These are phyloP conservation scores for Chloris gayana DNA, from an alignment of 176 grass and related monocot genomes.

Conservation along the genomic window DNA sequence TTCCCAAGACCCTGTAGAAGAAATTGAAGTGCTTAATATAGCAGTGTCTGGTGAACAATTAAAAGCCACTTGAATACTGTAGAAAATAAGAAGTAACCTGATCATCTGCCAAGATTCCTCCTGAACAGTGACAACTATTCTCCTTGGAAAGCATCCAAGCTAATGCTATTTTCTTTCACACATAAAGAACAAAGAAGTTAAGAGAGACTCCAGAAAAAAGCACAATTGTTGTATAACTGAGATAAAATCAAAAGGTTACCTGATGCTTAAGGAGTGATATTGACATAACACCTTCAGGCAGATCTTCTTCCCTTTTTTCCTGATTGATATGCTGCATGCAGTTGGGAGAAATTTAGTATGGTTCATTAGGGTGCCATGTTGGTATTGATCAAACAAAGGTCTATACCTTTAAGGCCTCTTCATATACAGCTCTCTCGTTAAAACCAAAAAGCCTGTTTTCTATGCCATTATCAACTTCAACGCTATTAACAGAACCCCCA, in stretches of 20 bases:
- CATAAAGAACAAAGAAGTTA: slow-evolving; percentile 37
- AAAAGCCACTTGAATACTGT: slow-evolving; percentile 30
- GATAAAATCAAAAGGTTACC: slow-evolving; percentile 44
- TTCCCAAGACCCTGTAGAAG: slow-evolving; percentile 79
- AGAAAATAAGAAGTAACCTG: slow-evolving; percentile 61
- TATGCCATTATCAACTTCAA: slow-evolving; percentile 14
- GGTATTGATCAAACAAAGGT: slow-evolving; percentile 28
- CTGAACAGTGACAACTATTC: slow-evolving; percentile 77
- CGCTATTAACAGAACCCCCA: slow-evolving; percentile 34
- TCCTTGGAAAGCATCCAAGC: slow-evolving; percentile 94
- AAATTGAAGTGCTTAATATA: slow-evolving; percentile 13
- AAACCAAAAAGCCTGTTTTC: slow-evolving; percentile 53
- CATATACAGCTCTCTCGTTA: slow-evolving; percentile 80
- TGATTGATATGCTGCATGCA: slow-evolving; percentile 66
- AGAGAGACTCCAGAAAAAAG: slow-evolving; percentile 23
- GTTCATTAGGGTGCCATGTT: not conserved
- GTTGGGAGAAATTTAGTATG: slow-evolving; percentile 8
- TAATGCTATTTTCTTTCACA: slow-evolving; percentile 86
- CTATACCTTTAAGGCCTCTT: slow-evolving; percentile 88
- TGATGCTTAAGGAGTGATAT: slow-evolving; percentile 90
- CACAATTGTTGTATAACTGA: slow-evolving; percentile 19
- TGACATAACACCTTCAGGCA: slow-evolving; percentile 75
- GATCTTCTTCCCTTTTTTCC: slow-evolving; percentile 74
- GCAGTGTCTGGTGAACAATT: slow-evolving; percentile 26
- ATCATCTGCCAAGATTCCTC: slow-evolving; percentile 98